These are phyloP conservation scores for Setomelanomma holmii DNA, from an alignment of 2,329 filamentous ascomycete genomes.

Conservation along the genomic window DNA sequence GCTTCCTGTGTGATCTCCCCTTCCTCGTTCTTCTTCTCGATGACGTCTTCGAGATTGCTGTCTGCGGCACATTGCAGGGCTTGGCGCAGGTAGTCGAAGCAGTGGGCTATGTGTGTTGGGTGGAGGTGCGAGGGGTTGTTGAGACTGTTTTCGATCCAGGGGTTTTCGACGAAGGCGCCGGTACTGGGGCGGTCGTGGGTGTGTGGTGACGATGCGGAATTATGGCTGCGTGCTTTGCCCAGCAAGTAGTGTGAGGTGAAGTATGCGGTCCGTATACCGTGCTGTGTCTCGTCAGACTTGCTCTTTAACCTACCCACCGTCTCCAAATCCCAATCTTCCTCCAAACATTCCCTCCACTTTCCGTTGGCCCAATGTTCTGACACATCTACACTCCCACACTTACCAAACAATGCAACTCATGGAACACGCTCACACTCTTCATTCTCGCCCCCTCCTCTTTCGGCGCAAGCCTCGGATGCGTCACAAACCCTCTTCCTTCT, in stretches of 20 bases:
- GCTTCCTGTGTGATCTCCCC: not conserved
- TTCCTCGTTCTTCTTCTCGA: slow-evolving; percentile 3
- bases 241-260: slow-evolving; percentile 10
- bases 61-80: slow-evolving; percentile 35
- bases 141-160: slow-evolving; percentile 8
- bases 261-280: slow-evolving; percentile 5
- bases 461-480: slow-evolving; percentile 3
- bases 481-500: slow-evolving; percentile 4
- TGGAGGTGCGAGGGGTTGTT: not conserved
- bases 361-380: too few relatives aligned
- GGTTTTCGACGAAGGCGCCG: slow-evolving; percentile 1
- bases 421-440: slow-evolving; percentile 10
- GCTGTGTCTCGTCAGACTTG: too few relatives aligned
- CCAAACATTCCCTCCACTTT: not conserved
- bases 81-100: slow-evolving; percentile 37
- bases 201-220: not conserved
- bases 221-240: slow-evolving; percentile 3
- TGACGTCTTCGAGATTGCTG: slow-evolving; percentile 23
- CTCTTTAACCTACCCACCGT: not conserved
- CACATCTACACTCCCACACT: too few relatives aligned
- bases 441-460: not conserved
- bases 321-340: too few relatives aligned
- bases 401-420: slow-evolving; percentile 16
- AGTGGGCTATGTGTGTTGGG: slow-evolving; percentile 16
- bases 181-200: not conserved